Evolutionary conservation across 129 eudicot genomes (phyloP), one percentile per base, ranked within the genome.

Genomic region (Ambrosia trifida): DNA sequence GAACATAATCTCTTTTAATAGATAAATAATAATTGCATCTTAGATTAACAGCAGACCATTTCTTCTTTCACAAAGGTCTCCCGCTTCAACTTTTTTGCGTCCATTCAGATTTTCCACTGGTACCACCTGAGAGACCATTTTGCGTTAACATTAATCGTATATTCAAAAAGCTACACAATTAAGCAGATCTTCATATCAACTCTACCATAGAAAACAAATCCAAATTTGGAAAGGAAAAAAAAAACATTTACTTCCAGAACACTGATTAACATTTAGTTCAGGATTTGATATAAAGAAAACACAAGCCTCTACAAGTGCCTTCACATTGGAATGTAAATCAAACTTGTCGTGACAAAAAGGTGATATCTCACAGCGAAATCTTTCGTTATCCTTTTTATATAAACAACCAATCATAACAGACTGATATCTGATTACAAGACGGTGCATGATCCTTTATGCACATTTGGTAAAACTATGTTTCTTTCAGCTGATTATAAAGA

Each of bases 1-100:
- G 17, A 18, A 44, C 10, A 51, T 44, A n/a, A 53, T 28, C 44
- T 41, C 52, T 66, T 24, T 20, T 70, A 40, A 36, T 45, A 64
- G n/a, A 24, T 2, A 59, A 17, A 14, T 43, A 24, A 14, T 30
- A 33, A 32, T 17, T 71, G 62, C 63, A 62, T 47, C 31, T 11
- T 63, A 65, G 56, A 63, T 33, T 45, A 76, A 70, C 19, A 44
- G 65, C 70, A 47, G 64, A 87, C 98, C 96, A 81, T 94, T 94
- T 87, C 96, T 83, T 81, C 98, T 94, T 81, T 94, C 98, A 77
- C 98, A 94, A 72, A 94, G 94, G 13, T 94, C 96, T 79, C 99
- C 99, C 53, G 64, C 95, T 82, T 94, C 99, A 20, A 94, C 99
- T 73, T 78, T 91, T 73, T 82, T 85, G 77, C 98, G 97, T n/a